Evolutionary conservation across 441 rosid species (phyloP).

Genomic region (Corymbia citriodora): DNA sequence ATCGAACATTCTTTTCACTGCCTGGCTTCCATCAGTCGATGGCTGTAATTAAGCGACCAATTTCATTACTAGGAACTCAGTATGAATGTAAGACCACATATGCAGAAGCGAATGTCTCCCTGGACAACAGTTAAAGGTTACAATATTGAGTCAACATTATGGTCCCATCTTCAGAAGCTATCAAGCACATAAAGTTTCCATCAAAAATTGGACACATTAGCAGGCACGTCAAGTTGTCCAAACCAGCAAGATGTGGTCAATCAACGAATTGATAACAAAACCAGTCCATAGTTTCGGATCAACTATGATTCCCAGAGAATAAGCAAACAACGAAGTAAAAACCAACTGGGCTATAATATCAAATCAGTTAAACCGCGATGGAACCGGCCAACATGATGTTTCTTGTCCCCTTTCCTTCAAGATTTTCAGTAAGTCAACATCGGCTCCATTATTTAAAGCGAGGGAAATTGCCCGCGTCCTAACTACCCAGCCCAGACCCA

Average conservation of each 20-base stretch:
- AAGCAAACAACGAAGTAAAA: neutral
- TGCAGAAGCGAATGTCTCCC: neutral
- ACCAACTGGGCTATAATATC: neutral
- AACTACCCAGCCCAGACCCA: neutral
- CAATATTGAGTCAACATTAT: neutral
- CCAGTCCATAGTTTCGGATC: neutral
- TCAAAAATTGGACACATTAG: neutral
- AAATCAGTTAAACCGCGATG: neutral
- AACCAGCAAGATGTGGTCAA: neutral
- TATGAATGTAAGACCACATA: neutral
- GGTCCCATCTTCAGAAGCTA: neutral
- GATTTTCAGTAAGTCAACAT: neutral
- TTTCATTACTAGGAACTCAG: neutral
- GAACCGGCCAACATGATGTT: neutral
- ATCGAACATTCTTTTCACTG: neutral
- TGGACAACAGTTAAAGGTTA: neutral
- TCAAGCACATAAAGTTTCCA: neutral
- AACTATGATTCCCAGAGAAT: neutral
- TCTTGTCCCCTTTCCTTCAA: neutral
- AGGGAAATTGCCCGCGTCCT: neutral
- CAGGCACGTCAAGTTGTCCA: neutral
- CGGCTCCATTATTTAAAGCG: neutral
- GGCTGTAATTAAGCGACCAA: neutral
- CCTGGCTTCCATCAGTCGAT: neutral
- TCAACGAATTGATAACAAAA: neutral